Evolutionary conservation across 192 early-diverging fungal species (phyloP), one percentile per base, ranked within the genome.

Genomic region (Podila horticola): DNA sequence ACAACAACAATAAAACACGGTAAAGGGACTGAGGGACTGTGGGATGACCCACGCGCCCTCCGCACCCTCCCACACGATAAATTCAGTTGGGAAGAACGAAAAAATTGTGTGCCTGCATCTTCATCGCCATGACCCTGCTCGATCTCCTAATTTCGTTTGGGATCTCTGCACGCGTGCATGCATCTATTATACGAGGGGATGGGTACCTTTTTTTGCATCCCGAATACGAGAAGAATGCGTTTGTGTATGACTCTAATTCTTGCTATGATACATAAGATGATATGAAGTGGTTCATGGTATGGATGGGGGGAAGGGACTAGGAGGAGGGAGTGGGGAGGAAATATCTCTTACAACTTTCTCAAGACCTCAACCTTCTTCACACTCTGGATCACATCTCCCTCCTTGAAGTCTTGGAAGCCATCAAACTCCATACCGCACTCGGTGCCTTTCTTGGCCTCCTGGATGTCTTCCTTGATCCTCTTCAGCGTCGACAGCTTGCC

Each of bases 401-500:
- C 91, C 79, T 91, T 81, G 63, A 95, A 86, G 15, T 92, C 93
- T 8, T 86, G 85, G 74, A 95, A 98, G 13, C 90, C 92, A 20
- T 94, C 94, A 85, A 99, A 94, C 60, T 89, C 88, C 79, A 99
- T 93, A 20, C 97, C 97, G 77, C 96, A 99, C 87, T 99, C 97
- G 31, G 94, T 86, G n/a, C 96, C 97, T 84, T 98, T 99, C 66
- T 89, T 89, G 33, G 91, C 93, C 86, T 99, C 97, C 29, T 76
- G 74, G 41, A 97, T 92, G 73, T 97, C 95, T 62, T 96, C 93
- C 82, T 98, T 99, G 66, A 95, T 86, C 64, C 96, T 93, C 83
- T 93, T 92, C 70, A 99, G 88, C 33, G 91, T 87, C 75, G 91
- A 91, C 58, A 96, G 58, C 30, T 83, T 87, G 84, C 96, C 96